A percentile compares a stretch with the other conserved stretches of the same genome.
Conservation (phyloP, 2,329 filamentous ascomycete genomes). For the Phaeosphaeriaceae sp. region DNA sequence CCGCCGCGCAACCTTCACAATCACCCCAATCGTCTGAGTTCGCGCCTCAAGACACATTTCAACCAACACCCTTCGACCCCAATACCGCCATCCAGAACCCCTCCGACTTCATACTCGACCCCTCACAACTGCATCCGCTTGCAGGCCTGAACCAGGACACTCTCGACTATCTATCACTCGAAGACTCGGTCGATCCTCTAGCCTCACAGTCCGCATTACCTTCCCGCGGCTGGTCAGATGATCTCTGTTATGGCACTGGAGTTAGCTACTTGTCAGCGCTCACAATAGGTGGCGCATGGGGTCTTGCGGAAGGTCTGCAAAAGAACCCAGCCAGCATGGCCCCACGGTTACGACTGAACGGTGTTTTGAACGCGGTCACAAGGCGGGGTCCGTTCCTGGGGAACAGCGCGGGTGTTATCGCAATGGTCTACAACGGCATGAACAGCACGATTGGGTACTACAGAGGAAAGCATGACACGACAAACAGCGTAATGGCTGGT, state of each 20-base stretch:
- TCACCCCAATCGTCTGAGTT: conserved; percentile 39
- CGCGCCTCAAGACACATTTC: conserved; percentile 57
- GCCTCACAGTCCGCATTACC: conserved; percentile 87
- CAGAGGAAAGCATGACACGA: conserved; percentile 67
- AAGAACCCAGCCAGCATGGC: conserved; percentile 73
- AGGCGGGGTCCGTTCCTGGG: conserved; percentile 92
- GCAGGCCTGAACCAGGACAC: conserved; percentile 91
- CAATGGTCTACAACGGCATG: conserved; percentile 91
- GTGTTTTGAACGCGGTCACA: conserved; percentile 92
- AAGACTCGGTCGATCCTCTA: conserved; percentile 87
- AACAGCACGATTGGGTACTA: conserved; percentile 51
- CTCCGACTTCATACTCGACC: conserved; percentile 89
- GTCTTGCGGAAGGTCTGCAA: conserved; percentile 85
- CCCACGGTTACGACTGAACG: conserved; percentile 91
- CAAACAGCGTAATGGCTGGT: conserved; percentile 87
- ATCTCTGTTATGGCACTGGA: conserved; percentile 96
- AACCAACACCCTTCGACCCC: conserved; percentile 71
- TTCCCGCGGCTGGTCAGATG: conserved; percentile 95
- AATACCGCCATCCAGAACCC: conserved; percentile 76
- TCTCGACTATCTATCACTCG: conserved; percentile 92
- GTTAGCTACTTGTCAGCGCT: conserved; percentile 91
- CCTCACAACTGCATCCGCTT: conserved; percentile 87
- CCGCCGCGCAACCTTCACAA: conserved; percentile 53
- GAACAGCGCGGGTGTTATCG: conserved; percentile 94
- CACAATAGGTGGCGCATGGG: conserved; percentile 87